A percentile compares a stretch with the other conserved stretches of the same genome.
Conservation (phyloP, 176 grass and related monocot species). For the Triticum dicoccoides region DNA sequence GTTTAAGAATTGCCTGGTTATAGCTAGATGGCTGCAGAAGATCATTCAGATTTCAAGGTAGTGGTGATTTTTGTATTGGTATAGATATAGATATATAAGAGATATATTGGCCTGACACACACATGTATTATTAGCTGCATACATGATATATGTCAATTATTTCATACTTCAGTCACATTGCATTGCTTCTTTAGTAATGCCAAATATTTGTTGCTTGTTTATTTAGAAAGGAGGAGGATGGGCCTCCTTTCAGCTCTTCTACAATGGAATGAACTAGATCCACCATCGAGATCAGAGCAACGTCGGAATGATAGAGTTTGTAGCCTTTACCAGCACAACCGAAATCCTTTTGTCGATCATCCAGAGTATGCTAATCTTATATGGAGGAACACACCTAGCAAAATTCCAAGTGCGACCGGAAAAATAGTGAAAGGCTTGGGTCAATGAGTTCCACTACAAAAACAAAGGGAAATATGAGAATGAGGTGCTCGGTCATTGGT, state of each 20-base stretch:
- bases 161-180: background rate
- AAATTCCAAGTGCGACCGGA: background rate
- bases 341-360: conserved; percentile 81
- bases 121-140: background rate
- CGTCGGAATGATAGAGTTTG: conserved; percentile 66
- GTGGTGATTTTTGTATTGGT: background rate
- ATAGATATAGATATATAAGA: background rate
- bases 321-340: conserved; percentile 69
- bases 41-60: background rate
- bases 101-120: background rate
- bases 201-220: conserved; percentile 24
- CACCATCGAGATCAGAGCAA: conserved; percentile 60
- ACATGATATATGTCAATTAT: too few relatives aligned
- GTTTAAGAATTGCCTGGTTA: too few relatives aligned
- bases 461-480: conserved; percentile 43
- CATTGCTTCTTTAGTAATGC: background rate
- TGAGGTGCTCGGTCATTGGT: background rate
- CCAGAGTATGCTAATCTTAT: conserved; percentile 72
- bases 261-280: conserved; percentile 71
- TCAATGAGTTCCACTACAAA: conserved; percentile 46
- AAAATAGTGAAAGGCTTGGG: conserved; percentile 13
- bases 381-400: conserved; percentile 41
- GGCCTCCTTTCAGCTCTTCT: conserved; percentile 67
- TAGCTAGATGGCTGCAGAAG: background rate
- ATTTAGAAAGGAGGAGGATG: conserved; percentile 51